Percentiles rank a stretch among this genome's conserved stretches.
phyloP scores from a whole-genome alignment of 129 eudicot species.

The Calendula officinalis region DNA sequence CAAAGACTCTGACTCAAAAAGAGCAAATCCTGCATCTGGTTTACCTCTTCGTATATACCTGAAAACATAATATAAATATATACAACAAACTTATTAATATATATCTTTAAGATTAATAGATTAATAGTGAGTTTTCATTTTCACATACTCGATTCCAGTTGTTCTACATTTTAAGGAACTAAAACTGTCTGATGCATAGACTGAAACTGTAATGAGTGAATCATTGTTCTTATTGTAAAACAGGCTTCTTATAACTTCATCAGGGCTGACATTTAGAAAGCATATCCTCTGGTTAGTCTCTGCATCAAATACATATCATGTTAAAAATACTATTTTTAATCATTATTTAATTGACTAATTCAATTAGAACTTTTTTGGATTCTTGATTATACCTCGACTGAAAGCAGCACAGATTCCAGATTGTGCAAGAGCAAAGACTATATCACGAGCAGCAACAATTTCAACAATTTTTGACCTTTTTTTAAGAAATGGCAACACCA shows the following conservation, averaged over 20 bases:
- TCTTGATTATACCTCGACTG: conserved; percentile 68
- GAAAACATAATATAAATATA: not conserved
- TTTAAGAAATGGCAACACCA: conserved; percentile 72
- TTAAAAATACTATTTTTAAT: not conserved
- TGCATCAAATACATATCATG: conserved; percentile 43
- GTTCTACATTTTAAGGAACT: conserved; percentile 97
- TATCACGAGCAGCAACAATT: conserved; percentile 95
- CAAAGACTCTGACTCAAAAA: conserved; percentile 89
- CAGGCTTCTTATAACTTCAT: conserved; percentile 95
- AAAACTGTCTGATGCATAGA: conserved; percentile 91
- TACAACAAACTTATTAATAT: conserved; percentile 8
- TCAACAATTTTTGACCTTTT: conserved; percentile 90
- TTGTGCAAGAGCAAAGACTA: conserved; percentile 97
- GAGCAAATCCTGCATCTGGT: conserved; percentile 95
- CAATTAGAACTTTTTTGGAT: not conserved
- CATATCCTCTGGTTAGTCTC: conserved; percentile 91
- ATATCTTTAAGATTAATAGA: not conserved
- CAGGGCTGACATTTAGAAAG: conserved; percentile 87
- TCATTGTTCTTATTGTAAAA: conserved; percentile 94
- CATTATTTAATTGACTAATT: conserved; percentile 4
- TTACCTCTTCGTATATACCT: conserved; percentile 89
- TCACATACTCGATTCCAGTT: conserved; percentile 88
- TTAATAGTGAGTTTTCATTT: conserved; percentile 10
- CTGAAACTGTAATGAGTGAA: conserved; percentile 95
- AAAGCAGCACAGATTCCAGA: conserved; percentile 99